Evolutionary conservation across 805 yeast genomes (phyloP), one percentile per base, ranked within the genome.

Genomic region (Danielia oregonensis): DNA sequence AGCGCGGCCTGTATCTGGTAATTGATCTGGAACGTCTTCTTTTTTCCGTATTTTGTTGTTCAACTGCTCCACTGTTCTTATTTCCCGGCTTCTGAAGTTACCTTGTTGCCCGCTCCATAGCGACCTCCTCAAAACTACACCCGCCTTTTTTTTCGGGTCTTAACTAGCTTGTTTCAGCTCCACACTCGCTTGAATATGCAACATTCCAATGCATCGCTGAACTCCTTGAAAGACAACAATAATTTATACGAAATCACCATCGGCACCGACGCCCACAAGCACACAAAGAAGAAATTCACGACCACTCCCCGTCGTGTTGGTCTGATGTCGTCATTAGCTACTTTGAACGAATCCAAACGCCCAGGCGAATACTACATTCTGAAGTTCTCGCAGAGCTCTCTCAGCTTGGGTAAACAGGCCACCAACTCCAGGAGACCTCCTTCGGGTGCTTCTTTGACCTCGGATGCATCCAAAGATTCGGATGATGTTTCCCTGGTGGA

Each of bases 361-460:
- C 72, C 72, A 4, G 62, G 70, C 19, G 71, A 66, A 36, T 64
- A 62, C 46, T 66, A 54, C 37, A 52, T 63, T 24, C 56, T 54
- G 36, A 60, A 58, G 36, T 37, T 64, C 28, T 51, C 52, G 29
- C 48, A 43, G 33, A 52, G 54, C 33, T 34, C 53, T 6, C 15
- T 46, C 5, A 49, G 46, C 36, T 40, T 55, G 36, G 34, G 44
- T 7, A 36, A 29, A 24, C 17, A 24, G n/a, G 27, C 26, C 7
- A 27, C 24, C 5, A 13, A 13, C 6, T 25, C 26, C 15, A 21
- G 23, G 3, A 34, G 67, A 25, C 68, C 69, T 2, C 38, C 38
- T 4, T 60, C 68, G 8, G 61, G 61, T 3, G 65, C 59, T 15
- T 60, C 68, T 4, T 36, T 51, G 5, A 60, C 67, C 4, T 43